phyloP scores from a whole-genome alignment of 306 rosid species.

The Hippophae tibetana region DNA sequence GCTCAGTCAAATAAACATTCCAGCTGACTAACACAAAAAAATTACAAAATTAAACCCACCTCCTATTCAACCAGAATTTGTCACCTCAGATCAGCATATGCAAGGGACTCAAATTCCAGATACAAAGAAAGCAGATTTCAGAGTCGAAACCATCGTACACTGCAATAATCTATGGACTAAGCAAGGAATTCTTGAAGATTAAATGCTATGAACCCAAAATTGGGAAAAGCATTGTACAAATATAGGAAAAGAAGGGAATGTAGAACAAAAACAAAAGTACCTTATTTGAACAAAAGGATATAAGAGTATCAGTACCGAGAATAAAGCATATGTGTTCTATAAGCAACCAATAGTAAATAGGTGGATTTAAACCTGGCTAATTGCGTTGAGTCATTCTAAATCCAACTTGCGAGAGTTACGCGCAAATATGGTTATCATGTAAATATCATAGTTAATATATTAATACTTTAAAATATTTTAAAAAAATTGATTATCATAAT shows the following conservation, averaged over 20 bases:
- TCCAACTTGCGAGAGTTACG: constrained; percentile 7
- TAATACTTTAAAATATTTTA: no score
- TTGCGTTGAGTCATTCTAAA: constrained; percentile 49
- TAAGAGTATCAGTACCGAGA: constrained; percentile 2
- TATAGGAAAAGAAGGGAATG: constrained; percentile 1
- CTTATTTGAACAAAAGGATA: constrained; percentile 22
- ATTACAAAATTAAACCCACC: constrained; percentile 2
- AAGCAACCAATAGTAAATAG: constrained; percentile 5
- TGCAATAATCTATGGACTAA: neutral
- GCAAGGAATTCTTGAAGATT: neutral
- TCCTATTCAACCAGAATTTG: neutral
- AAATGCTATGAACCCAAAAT: constrained; percentile 25
- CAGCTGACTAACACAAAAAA: neutral
- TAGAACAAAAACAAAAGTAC: constrained; percentile 20
- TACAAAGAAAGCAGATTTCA: constrained; percentile 7
- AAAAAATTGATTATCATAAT: no score
- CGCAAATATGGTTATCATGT: neutral
- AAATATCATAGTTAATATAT: no score
- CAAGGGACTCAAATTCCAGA: constrained; percentile 6
- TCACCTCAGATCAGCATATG: no score
- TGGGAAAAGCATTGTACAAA: neutral
- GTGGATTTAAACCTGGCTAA: constrained; percentile 54
- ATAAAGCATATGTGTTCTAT: neutral
- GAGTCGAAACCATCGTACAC: constrained; percentile 1
- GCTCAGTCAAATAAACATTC: constrained; percentile 1